phyloP scores from a whole-genome alignment of 352 stramenopile species.

The Phytophthora uliginosa region DNA sequence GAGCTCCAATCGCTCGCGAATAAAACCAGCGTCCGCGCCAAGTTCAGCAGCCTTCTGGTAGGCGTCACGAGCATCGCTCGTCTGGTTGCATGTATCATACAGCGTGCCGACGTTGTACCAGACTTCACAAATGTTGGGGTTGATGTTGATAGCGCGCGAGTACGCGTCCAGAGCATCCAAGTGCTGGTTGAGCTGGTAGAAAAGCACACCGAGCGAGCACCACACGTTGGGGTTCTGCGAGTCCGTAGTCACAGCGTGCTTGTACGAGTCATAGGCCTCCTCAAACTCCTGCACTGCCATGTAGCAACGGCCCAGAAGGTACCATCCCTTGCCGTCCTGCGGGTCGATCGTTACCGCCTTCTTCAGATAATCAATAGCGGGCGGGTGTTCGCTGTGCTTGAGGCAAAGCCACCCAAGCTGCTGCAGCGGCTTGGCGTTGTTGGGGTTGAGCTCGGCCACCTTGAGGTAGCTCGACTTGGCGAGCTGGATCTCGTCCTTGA shows the following conservation, averaged over 20 bases:
- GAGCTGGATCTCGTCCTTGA: slow-evolving; percentile 89
- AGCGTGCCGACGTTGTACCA: slow-evolving; percentile 94
- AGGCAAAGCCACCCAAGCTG: slow-evolving; percentile 88
- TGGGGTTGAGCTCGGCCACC: slow-evolving; percentile 86
- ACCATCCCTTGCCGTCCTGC: slow-evolving; percentile 91
- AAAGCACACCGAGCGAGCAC: slow-evolving; percentile 93
- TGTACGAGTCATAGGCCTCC: slow-evolving; percentile 93
- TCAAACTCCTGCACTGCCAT: slow-evolving; percentile 94
- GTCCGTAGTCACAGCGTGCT: slow-evolving; percentile 90
- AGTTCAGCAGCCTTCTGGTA: slow-evolving; percentile 92
- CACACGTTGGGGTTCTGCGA: slow-evolving; percentile 93
- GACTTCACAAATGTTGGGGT: slow-evolving; percentile 93
- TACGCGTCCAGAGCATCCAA: slow-evolving; percentile 90
- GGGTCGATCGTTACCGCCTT: slow-evolving; percentile 85
- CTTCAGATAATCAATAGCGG: slow-evolving; percentile 88
- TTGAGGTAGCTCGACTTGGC: slow-evolving; percentile 90
- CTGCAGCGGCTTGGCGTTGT: slow-evolving; percentile 86
- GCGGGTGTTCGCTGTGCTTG: slow-evolving; percentile 87
- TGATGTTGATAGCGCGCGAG: slow-evolving; percentile 92
- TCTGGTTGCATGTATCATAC: slow-evolving; percentile 94
- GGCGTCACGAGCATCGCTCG: slow-evolving; percentile 86
- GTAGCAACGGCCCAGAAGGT: slow-evolving; percentile 91
- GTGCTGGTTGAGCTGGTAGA: slow-evolving; percentile 93
- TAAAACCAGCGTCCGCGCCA: slow-evolving; percentile 86
- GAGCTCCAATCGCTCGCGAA: slow-evolving; percentile 83